Conservation (phyloP, 2,329 filamentous ascomycete genomes). For the Corinectria fuckeliana region DNA sequence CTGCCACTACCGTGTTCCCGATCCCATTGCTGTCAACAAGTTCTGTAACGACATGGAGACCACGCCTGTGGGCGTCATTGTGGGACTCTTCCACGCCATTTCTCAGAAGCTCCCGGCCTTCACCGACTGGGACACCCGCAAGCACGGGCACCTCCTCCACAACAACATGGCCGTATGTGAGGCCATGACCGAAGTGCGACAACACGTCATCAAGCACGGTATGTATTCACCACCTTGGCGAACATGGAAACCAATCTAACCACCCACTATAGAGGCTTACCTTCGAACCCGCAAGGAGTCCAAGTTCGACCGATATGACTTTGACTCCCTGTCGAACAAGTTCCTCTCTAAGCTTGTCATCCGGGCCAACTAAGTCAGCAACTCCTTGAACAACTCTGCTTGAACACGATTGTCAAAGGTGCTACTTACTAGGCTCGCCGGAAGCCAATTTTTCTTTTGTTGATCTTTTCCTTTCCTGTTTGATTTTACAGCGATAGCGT, state of each 20-base stretch:
- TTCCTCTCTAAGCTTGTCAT: conserved; percentile 97
- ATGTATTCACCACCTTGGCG: conserved; percentile 48
- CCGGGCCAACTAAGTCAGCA: conserved; percentile 74
- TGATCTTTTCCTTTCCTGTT: conserved; percentile 35
- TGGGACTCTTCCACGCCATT: conserved; percentile 96
- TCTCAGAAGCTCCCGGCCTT: conserved; percentile 94
- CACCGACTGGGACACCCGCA: conserved; percentile 90
- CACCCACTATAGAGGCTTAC: conserved; percentile 72
- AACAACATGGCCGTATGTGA: conserved; percentile 93
- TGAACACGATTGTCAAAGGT: conserved; percentile 28
- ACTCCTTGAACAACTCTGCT: conserved; percentile 14
- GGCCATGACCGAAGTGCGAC: conserved; percentile 93
- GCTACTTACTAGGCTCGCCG: conserved; percentile 16
- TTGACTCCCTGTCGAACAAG: conserved; percentile 96
- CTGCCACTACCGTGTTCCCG: conserved; percentile 92
- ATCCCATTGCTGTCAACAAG: conserved; percentile 83
- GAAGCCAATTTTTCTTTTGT: conserved; percentile 39
- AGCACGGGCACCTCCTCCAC: conserved; percentile 88
- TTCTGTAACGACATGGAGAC: conserved; percentile 98
- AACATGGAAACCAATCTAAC: conserved; percentile 30
- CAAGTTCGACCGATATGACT: conserved; percentile 89
- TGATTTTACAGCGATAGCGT: conserved; percentile 54
- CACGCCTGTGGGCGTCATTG: conserved; percentile 93
- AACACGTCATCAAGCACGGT: conserved; percentile 95
- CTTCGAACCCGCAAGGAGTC: conserved; percentile 79